Percentiles rank a stretch among this genome's conserved stretches.
These are phyloP conservation scores for Fusarium keratoplasticum DNA, from an alignment of 2,329 filamentous ascomycete genomes.

Conservation along the genomic window DNA sequence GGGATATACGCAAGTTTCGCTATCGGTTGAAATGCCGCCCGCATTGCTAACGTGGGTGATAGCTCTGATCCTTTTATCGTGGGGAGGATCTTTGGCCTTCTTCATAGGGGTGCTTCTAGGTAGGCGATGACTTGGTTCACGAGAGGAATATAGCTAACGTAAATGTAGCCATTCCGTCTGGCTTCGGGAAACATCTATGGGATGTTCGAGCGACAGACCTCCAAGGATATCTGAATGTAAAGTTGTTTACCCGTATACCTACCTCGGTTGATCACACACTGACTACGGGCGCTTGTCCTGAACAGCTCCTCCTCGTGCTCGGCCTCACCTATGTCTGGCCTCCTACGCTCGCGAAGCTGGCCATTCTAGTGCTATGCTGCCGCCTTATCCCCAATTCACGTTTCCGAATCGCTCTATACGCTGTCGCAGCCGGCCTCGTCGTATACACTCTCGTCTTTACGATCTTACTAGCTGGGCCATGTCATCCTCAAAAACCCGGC, in stretches of 20 bases:
- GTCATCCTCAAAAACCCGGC: conserved; percentile 7
- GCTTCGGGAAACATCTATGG: conserved; percentile 13
- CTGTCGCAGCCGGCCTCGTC: not conserved
- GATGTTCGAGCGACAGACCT: not conserved
- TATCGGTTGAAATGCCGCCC: not conserved
- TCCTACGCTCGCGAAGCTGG: conserved; percentile 9
- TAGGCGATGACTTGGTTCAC: not conserved
- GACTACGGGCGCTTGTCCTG: not conserved
- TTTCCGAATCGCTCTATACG: conserved; percentile 1
- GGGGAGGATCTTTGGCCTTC: conserved; percentile 1
- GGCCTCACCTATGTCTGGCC: conserved; percentile 14
- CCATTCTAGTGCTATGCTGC: conserved; percentile 4
- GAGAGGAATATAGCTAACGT: not conserved
- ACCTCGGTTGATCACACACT: not conserved
- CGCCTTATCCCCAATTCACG: not conserved
- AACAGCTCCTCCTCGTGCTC: not conserved
- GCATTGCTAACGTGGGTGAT: not conserved
- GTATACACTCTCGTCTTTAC: conserved; percentile 11
- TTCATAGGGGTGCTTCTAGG: conserved; percentile 1
- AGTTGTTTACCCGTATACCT: not conserved
- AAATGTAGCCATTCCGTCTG: not conserved
- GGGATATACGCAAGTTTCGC: not conserved
- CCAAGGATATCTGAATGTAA: not conserved
- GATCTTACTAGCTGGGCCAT: not conserved
- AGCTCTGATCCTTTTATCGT: conserved; percentile 3